phyloP scores from a whole-genome alignment of 495 filamentous ascomycete species.

The Aspergillus diversus region DNA sequence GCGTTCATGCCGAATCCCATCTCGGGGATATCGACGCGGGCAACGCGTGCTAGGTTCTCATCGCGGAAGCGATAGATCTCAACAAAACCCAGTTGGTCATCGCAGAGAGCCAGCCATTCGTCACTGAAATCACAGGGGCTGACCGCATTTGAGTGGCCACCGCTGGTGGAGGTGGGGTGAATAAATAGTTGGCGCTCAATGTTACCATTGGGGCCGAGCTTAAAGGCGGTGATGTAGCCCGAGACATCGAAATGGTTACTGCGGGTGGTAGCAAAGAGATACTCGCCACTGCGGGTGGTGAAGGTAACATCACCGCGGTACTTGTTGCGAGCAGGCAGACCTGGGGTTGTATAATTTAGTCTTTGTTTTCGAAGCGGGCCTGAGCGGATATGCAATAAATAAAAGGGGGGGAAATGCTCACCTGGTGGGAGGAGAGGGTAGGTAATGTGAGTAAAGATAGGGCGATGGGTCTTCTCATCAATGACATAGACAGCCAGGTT shows the following conservation, averaged over 20 bases:
- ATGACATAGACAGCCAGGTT: slow-evolving; percentile 77
- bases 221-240: slow-evolving; percentile 80
- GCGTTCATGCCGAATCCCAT: slow-evolving; percentile 89
- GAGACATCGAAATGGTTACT: slow-evolving; percentile 74
- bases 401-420: slow-evolving; percentile 26
- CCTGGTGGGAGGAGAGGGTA: slow-evolving; percentile 79
- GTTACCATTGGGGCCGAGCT: slow-evolving; percentile 66
- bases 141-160: slow-evolving; percentile 83
- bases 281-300: slow-evolving; percentile 63
- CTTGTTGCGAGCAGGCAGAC: slow-evolving; percentile 51
- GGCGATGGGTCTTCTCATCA: slow-evolving; percentile 72
- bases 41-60: slow-evolving; percentile 75
- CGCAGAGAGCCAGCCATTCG: slow-evolving; percentile 82
- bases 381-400: not conserved
- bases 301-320: slow-evolving; percentile 81
- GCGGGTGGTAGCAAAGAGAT: slow-evolving; percentile 81
- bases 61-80: slow-evolving; percentile 84
- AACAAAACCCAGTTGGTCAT: slow-evolving; percentile 82
- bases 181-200: slow-evolving; percentile 77
- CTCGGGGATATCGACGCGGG: slow-evolving; percentile 72
- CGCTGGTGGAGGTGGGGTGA: slow-evolving; percentile 81
- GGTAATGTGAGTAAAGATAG: slow-evolving; percentile 78
- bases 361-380: slow-evolving; percentile 55
- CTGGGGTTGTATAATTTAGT: slow-evolving; percentile 40
- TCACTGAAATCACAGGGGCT: slow-evolving; percentile 79